phyloP scores from a whole-genome alignment of 2,329 filamentous ascomycete genomes.

The Neofusicoccum cordaticola region DNA sequence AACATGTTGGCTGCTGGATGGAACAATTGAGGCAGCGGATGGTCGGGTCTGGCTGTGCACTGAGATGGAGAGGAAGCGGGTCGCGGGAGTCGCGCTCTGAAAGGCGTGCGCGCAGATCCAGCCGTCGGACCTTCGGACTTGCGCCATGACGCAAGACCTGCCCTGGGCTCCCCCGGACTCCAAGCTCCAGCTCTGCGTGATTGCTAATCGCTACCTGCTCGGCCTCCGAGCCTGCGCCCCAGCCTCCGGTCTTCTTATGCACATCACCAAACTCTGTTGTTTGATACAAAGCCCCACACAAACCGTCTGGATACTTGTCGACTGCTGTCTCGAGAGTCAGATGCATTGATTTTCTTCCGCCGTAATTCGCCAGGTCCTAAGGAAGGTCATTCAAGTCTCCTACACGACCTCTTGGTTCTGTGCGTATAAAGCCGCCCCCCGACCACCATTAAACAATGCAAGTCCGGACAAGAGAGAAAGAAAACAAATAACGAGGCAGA shows the following conservation, averaged over 20 bases:
- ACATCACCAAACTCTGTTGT: too few relatives aligned
- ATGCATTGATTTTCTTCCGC: too few relatives aligned
- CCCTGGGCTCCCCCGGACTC: not conserved
- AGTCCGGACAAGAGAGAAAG: not conserved
- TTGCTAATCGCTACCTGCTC: not conserved
- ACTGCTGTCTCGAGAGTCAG: too few relatives aligned
- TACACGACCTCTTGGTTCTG: too few relatives aligned
- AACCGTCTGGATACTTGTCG: too few relatives aligned
- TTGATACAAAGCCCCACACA: too few relatives aligned
- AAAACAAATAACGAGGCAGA: not conserved
- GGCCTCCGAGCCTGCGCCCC: not conserved
- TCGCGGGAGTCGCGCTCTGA: not conserved
- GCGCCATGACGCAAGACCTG: not conserved
- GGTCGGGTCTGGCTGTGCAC: not conserved
- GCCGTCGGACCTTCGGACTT: slow-evolving; percentile 1
- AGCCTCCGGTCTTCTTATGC: not conserved
- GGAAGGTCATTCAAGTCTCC: too few relatives aligned
- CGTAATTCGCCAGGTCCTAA: too few relatives aligned
- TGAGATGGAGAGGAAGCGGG: slow-evolving; percentile 2
- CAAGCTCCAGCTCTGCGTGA: not conserved
- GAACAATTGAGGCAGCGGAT: slow-evolving; percentile 1
- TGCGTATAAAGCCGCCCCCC: too few relatives aligned
- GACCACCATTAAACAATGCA: not conserved
- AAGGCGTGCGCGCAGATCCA: slow-evolving; percentile 12
- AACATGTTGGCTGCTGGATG: slow-evolving; percentile 36